Evolutionary conservation across 2,329 filamentous ascomycete species (phyloP).

Genomic region (Epichloe sp.): DNA sequence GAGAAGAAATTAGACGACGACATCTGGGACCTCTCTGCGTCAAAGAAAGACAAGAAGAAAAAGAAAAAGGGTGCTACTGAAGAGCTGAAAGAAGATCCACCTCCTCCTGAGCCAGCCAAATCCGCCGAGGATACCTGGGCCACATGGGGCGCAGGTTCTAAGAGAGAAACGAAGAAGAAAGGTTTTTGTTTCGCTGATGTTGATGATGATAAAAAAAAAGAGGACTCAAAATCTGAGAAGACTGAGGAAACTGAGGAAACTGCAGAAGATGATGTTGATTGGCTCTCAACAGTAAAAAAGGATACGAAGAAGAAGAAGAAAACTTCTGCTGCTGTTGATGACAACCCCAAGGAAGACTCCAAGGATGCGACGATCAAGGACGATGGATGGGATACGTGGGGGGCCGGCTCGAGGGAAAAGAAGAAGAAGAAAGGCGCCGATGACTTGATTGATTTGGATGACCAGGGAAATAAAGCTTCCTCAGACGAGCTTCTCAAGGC

Average conservation of each 20-base stretch:
- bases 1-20: slow-evolving; percentile 7
- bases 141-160: background rate
- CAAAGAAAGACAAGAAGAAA: slow-evolving; percentile 11
- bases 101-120: background rate
- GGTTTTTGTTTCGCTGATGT: background rate
- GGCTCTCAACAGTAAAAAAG: background rate
- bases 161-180: slow-evolving; percentile 11
- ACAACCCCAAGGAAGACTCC: slow-evolving; percentile 5
- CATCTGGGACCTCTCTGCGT: slow-evolving; percentile 10
- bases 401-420: slow-evolving; percentile 5
- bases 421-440: slow-evolving; percentile 28
- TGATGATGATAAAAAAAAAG: background rate
- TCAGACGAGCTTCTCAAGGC: slow-evolving; percentile 16
- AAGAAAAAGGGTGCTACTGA: slow-evolving; percentile 1
- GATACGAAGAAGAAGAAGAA: slow-evolving; percentile 9
- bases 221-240: slow-evolving; percentile 9
- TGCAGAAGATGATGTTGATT: background rate
- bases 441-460: slow-evolving; percentile 25
- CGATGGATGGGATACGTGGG: background rate
- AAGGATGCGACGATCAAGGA: background rate
- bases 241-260: no score
- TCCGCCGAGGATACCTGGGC: slow-evolving; percentile 2
- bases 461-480: slow-evolving; percentile 12
- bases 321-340: background rate
- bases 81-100: background rate